Base-by-base conservation (phyloP, 306 rosid genomes). In the Heteromeles arbutifolia region DNA sequence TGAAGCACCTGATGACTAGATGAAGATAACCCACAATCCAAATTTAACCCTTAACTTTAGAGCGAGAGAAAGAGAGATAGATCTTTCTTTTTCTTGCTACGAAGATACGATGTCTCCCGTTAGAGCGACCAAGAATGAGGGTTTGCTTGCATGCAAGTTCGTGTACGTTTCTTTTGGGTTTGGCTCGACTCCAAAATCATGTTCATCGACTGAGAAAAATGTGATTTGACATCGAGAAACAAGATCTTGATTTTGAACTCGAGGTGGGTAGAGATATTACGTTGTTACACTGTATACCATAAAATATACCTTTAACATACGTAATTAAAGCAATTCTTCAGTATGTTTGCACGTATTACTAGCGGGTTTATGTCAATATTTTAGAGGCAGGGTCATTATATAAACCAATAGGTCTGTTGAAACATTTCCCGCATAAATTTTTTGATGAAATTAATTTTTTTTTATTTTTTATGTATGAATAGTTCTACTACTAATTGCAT, bases 1-100 rank as follows among this genome's bases (percentile, higher is more conserved):
- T 31, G 65, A 65, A 64, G 68, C 78, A 72, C 83, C 78, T 79
- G 58, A 50, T 32, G 84, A 54, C 86, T 67, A 83, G 70, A 79
- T 83, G 75, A 72, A 48, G 58, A 61, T 69, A 59, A 73, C 62
- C 50, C 69, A 29, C 39, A 22, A n/a, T n/a, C 24, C 13, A 56
- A 21, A 56, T n/a, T 8, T 56, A 56, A 48, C 54, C 8, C 54
- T 1, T 48, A 48, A 48, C 54, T 15, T 5, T 31, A 37, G 67
- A 53, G 73, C 71, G 57, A 66, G 73, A 69, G 34, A 19, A 37
- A 25, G 44, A 15, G 58, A 48, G 76, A 66, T 6, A 1, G 21
- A 43, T 70, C 31, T 78, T 74, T 76, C 78, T 1, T 67, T 83
- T 72, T 62, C 45, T 48, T 78, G 10, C 50, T 12, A 41, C 13